These are phyloP conservation scores for Arthrobotrys conoides DNA, from an alignment of 2,329 filamentous ascomycete species.

Conservation along the genomic window DNA sequence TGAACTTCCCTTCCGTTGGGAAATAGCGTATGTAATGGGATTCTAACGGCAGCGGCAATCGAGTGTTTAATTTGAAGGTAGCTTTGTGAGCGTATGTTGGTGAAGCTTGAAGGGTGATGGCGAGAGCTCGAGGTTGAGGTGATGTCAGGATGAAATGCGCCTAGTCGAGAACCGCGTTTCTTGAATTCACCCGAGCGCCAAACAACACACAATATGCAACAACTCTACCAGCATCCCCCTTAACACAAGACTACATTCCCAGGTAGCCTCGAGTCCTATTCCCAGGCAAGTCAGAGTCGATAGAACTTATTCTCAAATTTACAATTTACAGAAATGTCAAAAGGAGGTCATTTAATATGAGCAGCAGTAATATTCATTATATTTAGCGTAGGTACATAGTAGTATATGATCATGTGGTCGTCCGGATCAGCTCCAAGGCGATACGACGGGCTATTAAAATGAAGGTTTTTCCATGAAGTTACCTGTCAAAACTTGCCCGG, in stretches of 20 bases:
- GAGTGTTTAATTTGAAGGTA: no score
- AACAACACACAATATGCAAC: conserved; percentile 51
- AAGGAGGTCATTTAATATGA: conserved; percentile 16
- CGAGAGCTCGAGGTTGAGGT: conserved; percentile 22
- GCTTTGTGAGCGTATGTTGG: not conserved
- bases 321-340: not conserved
- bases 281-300: no score
- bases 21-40: not conserved
- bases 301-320: not conserved
- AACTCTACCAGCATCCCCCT: not conserved
- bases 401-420: conserved; percentile 49
- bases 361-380: conserved; percentile 59
- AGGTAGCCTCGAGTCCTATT: no score
- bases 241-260: no score
- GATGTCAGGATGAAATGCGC: conserved; percentile 58
- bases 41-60: not conserved
- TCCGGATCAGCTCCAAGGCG: conserved; percentile 60
- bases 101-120: not conserved
- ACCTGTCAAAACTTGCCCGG: conserved; percentile 57
- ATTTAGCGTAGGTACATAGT: conserved; percentile 18
- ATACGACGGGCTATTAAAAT: conserved; percentile 60
- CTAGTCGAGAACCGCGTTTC: conserved; percentile 32
- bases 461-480: conserved; percentile 54
- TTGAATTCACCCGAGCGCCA: not conserved
- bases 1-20: not conserved